Evolutionary conservation across 495 filamentous ascomycete genomes (phyloP), one percentile per base, ranked within the genome.

Genomic region (Usnea hakonensis): DNA sequence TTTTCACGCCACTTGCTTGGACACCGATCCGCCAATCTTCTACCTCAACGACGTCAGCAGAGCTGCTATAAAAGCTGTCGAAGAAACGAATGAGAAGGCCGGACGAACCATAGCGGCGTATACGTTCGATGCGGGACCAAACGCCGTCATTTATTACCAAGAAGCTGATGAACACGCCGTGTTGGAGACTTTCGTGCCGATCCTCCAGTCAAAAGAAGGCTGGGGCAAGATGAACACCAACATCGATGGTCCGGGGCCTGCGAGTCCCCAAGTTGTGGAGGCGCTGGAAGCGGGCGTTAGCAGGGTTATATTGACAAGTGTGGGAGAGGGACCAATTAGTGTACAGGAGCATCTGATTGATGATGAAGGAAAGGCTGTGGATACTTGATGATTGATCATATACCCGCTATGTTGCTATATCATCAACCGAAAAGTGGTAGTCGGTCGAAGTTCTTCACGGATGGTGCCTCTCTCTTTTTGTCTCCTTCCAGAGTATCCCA

Each of bases 51-150:
- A 97, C 74, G 86, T 93, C 23, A 88, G 84, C 21, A 78, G 88
- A 19, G 90, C 91, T 10, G 90, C 91, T 14, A 89, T 99, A 55
- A 78, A 88, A 55, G 85, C 89, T 4, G 92, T 97, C 33, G 90
- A 97, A 76, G 84, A 83, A 44, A 88, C 97, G 74, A 99, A 99
- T 73, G 55, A 56, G 40, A 62, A 37, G 46, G 84, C 82, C 21
- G 89, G 89, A 50, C 85, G 82, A 75, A 83, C 78, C 2, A 81
- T 97, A 5, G 89, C 88, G 13, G 93, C 94, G 23, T 99, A 99
- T 73, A 99, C 94, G 0, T 99, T 96, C 70, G 94, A 99, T 74
- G 94, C 94, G 2, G 94, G 94, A 50, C 95, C 94, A 65, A 99
- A 99, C 72, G 89, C 90, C 36, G 94, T 99, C 35, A 85, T 99